These are phyloP conservation scores for Straminergon stramineum DNA, from an alignment of 225 moss, liverwort and hornwort species.

Conservation along the genomic window DNA sequence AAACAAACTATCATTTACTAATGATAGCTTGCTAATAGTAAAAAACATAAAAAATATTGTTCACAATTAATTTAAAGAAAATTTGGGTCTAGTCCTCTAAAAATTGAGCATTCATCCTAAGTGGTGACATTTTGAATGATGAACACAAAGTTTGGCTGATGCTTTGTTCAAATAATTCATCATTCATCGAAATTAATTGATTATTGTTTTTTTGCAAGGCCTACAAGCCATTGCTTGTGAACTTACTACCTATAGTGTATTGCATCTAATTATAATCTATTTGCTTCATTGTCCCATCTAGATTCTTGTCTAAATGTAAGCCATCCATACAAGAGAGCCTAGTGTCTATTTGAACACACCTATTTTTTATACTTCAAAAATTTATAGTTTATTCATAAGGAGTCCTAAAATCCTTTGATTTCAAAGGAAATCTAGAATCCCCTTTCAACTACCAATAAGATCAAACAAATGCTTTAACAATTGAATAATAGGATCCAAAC, in stretches of 20 bases:
- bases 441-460: neutral
- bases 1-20: neutral
- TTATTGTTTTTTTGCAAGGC: neutral
- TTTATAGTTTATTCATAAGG: neutral
- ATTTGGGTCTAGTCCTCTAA: fast-evolving
- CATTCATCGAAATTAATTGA: neutral
- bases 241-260: neutral
- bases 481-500: neutral
- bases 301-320: neutral
- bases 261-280: neutral
- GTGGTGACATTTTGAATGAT: neutral
- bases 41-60: neutral
- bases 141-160: neutral
- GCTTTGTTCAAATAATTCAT: neutral
- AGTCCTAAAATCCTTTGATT: neutral
- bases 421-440: neutral
- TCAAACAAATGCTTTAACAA: neutral
- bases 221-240: neutral
- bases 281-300: neutral
- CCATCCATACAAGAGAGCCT: neutral
- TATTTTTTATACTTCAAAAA: neutral
- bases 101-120: neutral
- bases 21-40: neutral
- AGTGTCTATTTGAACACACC: fast-evolving
- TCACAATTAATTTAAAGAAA: neutral